Base-by-base conservation (phyloP, 2,329 filamentous ascomycete species). In the Penicillium aurantiogriseum region DNA sequence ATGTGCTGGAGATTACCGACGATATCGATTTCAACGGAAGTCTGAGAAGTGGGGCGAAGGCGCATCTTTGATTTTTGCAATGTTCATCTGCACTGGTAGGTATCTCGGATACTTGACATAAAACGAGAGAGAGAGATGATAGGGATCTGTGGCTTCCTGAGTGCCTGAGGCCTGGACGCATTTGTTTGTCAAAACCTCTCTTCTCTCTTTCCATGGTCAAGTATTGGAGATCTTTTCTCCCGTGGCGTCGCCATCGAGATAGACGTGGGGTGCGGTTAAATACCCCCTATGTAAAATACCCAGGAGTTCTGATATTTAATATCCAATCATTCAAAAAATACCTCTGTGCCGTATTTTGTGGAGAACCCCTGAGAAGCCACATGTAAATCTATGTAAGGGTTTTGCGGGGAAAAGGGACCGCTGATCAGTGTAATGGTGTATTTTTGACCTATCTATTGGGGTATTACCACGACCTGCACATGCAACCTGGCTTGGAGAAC, bases 31-130 rank as follows among this genome's bases (percentile, higher is more conserved):
- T 27, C n/a, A 36, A 27, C 29, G 17, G 19, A 33, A 25, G 47
- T 21, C 42, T 45, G 57, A 43, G 48, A 31, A 54, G 57, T 54
- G n/a, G 36, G 36, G 31, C 31, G 31, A 33, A 33, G 36, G 36
- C n/a, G 36, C 53, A 54, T 60, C 21, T 56, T 48, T 48, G 35
- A 38, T 43, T 43, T 35, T 48, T 56, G 38, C 49, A 27, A 31
- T 33, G 44, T 44, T 51, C 36, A 38, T 42, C 31, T 51, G 39
- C 54, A 46, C 40, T 40, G 48, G 33, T 33, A 44, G 27, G 33
- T 39, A 43, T 51, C 31, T 40, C 25, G 39, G 42, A 25, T 43
- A 36, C 2, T 35, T 33, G 43, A 21, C 25, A 38, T 23, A 33
- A 15, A 42, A 21, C 11, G 25, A 21, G 9, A 15, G 9, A 35